Conservation (phyloP, 768 basidiomycete species). For the Termitomyces sp. region DNA sequence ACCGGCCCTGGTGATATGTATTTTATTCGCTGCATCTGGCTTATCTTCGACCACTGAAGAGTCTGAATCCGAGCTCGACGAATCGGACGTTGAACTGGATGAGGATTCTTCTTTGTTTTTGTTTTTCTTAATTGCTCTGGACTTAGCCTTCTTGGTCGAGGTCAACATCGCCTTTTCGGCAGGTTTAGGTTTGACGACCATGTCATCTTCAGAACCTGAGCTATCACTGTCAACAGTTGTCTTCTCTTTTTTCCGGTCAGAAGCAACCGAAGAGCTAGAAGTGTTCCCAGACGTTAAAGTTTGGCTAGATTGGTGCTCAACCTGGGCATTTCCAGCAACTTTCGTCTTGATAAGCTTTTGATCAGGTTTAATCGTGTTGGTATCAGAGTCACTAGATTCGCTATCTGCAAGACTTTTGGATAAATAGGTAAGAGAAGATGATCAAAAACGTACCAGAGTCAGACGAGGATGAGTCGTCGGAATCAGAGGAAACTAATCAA, state of each 20-base stretch:
- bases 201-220: conserved; percentile 5
- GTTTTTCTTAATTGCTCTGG: neutral
- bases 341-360: conserved; percentile 10
- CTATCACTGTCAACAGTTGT: conserved; percentile 3
- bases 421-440: neutral
- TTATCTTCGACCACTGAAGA: conserved; percentile 6
- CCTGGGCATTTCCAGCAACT: neutral
- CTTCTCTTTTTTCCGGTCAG: conserved; percentile 3
- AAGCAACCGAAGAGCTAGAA: conserved; percentile 2
- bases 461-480: conserved; percentile 19
- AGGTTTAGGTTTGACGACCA: neutral
- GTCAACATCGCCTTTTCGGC: neutral
- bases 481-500: conserved; percentile 14
- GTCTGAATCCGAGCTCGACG: conserved; percentile 21
- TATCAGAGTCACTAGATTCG: conserved; percentile 27
- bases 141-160: conserved; percentile 2
- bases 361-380: neutral
- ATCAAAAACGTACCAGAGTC: conserved; percentile 19
- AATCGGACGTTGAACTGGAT: conserved; percentile 4
- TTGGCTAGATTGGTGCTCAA: conserved; percentile 12
- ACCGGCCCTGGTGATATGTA: neutral
- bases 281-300: conserved; percentile 16
- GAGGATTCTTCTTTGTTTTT: conserved; percentile 2
- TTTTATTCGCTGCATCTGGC: neutral
- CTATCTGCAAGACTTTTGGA: conserved; percentile 21